Percentiles rank a stretch among this genome's conserved stretches.
These are phyloP conservation scores for Talaromyces ruber DNA, from an alignment of 495 filamentous ascomycete genomes.

Conservation along the genomic window DNA sequence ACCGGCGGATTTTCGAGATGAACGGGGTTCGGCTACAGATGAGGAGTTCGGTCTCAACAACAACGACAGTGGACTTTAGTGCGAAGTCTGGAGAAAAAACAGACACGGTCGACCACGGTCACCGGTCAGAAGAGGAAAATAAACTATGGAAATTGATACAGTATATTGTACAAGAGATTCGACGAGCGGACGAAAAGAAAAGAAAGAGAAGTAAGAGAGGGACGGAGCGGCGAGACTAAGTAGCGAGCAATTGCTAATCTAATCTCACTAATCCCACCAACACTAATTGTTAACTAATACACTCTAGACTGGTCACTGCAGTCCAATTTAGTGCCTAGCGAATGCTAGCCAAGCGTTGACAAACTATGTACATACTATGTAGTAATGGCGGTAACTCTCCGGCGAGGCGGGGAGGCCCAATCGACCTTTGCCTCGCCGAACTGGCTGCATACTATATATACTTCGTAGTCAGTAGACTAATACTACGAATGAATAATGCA, in stretches of 20 bases:
- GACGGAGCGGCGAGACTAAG: constrained; percentile 10
- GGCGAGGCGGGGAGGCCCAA: constrained; percentile 8
- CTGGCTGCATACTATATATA: too few species aligned
- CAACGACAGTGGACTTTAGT: neutral
- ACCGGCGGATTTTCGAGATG: neutral
- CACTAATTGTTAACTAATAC: neutral
- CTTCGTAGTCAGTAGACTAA: neutral
- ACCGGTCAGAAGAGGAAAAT: constrained; percentile 5
- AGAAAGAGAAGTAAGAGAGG: constrained; percentile 20
- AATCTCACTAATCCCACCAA: neutral
- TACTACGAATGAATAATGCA: neutral
- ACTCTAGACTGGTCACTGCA: neutral
- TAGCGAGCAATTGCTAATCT: neutral
- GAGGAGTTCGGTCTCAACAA: neutral
- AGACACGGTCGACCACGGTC: neutral
- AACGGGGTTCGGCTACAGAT: neutral
- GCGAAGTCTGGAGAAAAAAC: neutral
- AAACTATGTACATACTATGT: too few species aligned
- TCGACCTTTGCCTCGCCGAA: constrained; percentile 1
- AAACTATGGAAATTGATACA: constrained; percentile 25
- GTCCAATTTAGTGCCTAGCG: constrained; percentile 1
- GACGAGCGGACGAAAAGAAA: constrained; percentile 14
- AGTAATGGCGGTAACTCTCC: neutral
- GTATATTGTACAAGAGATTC: constrained; percentile 22
- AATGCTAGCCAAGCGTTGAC: neutral